These are phyloP conservation scores for Nosema bombycis DNA, from an alignment of 371 early-diverging fungal species.

Conservation along the genomic window DNA sequence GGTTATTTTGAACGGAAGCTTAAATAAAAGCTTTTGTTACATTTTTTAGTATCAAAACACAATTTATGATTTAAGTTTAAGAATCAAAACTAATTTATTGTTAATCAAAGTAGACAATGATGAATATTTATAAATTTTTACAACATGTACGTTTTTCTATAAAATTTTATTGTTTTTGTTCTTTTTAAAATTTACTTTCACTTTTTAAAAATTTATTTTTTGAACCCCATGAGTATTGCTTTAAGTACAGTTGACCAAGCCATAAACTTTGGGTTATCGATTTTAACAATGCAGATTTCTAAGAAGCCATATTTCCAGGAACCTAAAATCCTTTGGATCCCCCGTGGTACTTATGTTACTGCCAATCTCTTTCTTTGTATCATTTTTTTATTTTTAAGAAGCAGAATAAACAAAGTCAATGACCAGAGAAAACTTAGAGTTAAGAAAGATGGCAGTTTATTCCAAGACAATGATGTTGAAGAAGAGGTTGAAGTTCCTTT, in stretches of 20 bases:
- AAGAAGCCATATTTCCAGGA: slow-evolving; percentile 37
- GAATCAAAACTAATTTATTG: no score
- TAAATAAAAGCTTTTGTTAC: no score
- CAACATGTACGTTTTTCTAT: no score
- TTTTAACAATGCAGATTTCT: slow-evolving; percentile 50
- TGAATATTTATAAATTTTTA: no score
- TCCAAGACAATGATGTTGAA: slow-evolving; percentile 49
- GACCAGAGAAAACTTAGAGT: slow-evolving; percentile 57
- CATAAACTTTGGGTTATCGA: slow-evolving; percentile 39
- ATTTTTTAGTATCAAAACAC: no score
- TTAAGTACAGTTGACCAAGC: slow-evolving; percentile 51
- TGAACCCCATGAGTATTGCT: slow-evolving; percentile 44
- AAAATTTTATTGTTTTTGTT: no score
- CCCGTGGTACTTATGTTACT: slow-evolving; percentile 48
- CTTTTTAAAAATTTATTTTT: slow-evolving; percentile 17
- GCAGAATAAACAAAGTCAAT: slow-evolving; percentile 49
- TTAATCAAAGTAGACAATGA: no score
- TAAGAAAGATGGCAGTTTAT: slow-evolving; percentile 47
- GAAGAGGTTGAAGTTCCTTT: slow-evolving; percentile 63
- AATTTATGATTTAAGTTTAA: no score
- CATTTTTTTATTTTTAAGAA: slow-evolving; percentile 51
- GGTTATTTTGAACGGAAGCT: no score
- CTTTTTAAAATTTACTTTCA: no score
- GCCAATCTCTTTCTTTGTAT: slow-evolving; percentile 52
- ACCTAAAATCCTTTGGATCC: slow-evolving; percentile 20